phyloP scores from a whole-genome alignment of 345 rosid species.

The Eucalyptus virginea region DNA sequence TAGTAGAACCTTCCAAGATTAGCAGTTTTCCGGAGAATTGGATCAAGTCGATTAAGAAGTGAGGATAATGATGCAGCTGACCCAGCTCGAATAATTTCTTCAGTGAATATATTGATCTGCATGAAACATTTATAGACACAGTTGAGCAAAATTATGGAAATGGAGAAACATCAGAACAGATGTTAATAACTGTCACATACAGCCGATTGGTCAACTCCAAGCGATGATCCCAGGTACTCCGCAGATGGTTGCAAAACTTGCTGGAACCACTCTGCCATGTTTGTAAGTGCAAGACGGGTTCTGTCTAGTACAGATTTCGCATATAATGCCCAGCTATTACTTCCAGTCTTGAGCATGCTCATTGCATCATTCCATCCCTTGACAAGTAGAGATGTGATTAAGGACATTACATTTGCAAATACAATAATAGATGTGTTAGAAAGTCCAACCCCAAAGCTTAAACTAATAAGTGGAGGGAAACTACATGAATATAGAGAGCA shows the following conservation, averaged over 20 bases:
- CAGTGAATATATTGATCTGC: conserved; percentile 85
- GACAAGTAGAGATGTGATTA: conserved; percentile 2
- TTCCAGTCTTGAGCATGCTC: conserved; percentile 44
- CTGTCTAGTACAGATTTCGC: conserved; percentile 96
- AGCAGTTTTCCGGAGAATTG: conserved; percentile 89
- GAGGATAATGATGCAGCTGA: conserved; percentile 87
- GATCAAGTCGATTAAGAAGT: conserved; percentile 89
- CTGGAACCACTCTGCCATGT: conserved; percentile 87
- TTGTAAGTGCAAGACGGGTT: conserved; percentile 79
- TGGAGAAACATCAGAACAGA: neutral
- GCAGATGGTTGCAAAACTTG: conserved; percentile 89
- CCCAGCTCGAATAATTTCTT: conserved; percentile 96
- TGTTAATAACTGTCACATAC: conserved; percentile 31
- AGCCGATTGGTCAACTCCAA: conserved; percentile 77
- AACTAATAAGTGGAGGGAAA: too few species aligned
- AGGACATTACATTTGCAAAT: neutral
- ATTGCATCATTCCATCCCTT: conserved; percentile 87
- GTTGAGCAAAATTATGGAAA: neutral
- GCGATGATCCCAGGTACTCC: conserved; percentile 84
- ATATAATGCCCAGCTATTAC: conserved; percentile 73
- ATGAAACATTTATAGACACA: neutral
- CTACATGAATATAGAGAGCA: too few species aligned
- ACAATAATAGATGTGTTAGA: neutral
- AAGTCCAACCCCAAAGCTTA: too few species aligned
- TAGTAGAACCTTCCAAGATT: conserved; percentile 82